Conservation (phyloP, 2,329 filamentous ascomycete species). For the Beauveria pseudobassiana region DNA sequence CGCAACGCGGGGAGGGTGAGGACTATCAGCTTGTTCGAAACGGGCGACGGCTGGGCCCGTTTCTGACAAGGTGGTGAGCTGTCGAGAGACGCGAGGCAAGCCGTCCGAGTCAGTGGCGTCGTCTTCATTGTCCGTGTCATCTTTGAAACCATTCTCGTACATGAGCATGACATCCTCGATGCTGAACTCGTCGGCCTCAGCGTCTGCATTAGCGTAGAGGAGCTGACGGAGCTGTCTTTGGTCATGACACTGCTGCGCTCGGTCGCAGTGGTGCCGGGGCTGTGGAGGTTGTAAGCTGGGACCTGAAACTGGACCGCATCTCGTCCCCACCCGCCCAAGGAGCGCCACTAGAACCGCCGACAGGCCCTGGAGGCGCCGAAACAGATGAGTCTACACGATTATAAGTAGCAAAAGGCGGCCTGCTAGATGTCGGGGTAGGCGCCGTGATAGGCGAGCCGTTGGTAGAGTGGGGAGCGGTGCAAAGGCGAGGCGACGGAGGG, state of each 20-base stretch:
- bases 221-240: constrained; percentile 69
- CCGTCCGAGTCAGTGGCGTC: constrained; percentile 19
- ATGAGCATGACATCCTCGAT: constrained; percentile 64
- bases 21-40: constrained; percentile 10
- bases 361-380: constrained; percentile 31
- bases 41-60: background rate
- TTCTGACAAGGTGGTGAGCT: constrained; percentile 11
- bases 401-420: constrained; percentile 21
- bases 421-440: constrained; percentile 20
- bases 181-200: constrained; percentile 48
- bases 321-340: constrained; percentile 46
- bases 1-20: constrained; percentile 15
- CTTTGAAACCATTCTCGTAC: constrained; percentile 56
- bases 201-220: constrained; percentile 36
- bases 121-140: constrained; percentile 33
- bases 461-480: constrained; percentile 3
- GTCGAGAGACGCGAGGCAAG: constrained; percentile 8
- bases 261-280: constrained; percentile 57
- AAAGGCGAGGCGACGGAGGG: constrained; percentile 9
- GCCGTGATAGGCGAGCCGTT: constrained; percentile 27
- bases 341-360: constrained; percentile 23
- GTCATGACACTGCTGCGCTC: constrained; percentile 78
- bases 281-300: constrained; percentile 47
- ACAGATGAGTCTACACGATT: constrained; percentile 29
- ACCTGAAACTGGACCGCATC: constrained; percentile 48